Conservation (phyloP, 805 yeast genomes). For the Metschnikowia arizonensis region DNA sequence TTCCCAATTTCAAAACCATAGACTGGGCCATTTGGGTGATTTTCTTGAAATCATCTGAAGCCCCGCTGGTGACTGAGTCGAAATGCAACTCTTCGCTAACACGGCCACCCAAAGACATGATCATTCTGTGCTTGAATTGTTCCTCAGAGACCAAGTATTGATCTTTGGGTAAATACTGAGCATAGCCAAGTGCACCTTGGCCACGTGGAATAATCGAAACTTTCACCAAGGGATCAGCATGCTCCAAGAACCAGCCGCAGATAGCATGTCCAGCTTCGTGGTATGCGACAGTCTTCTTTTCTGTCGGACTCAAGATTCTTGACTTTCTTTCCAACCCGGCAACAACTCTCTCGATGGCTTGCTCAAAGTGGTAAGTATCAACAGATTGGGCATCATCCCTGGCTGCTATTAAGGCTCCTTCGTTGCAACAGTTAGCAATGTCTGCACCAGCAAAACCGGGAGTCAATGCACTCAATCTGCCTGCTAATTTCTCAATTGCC, state of each 20-base stretch:
- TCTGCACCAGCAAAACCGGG: constrained; percentile 99
- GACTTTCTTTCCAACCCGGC: constrained; percentile 94
- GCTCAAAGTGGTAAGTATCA: constrained; percentile 77
- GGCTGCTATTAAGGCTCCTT: constrained; percentile 96
- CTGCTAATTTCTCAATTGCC: constrained; percentile 51
- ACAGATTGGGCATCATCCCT: constrained; percentile 71
- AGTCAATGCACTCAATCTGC: constrained; percentile 89
- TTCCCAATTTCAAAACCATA: constrained; percentile 91
- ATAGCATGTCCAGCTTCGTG: constrained; percentile 99
- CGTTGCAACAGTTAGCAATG: constrained; percentile 94
- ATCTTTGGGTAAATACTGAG: constrained; percentile 95
- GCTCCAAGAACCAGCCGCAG: constrained; percentile 92
- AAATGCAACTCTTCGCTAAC: constrained; percentile 94
- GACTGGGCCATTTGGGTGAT: constrained; percentile 90
- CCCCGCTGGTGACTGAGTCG: constrained; percentile 91
- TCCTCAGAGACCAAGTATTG: constrained; percentile 70
- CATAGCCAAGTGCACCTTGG: constrained; percentile 95
- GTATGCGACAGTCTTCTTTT: constrained; percentile 86
- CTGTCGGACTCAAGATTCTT: constrained; percentile 76
- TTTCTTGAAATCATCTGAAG: constrained; percentile 93
- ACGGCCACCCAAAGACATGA: constrained; percentile 96
- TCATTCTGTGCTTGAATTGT: constrained; percentile 85
- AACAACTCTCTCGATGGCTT: constrained; percentile 94
- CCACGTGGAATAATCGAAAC: constrained; percentile 97
- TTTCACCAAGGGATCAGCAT: constrained; percentile 90